A percentile compares a stretch with the other conserved stretches of the same genome.
These are phyloP conservation scores for Laguncularia racemosa DNA, from an alignment of 345 rosid genomes.

Conservation along the genomic window DNA sequence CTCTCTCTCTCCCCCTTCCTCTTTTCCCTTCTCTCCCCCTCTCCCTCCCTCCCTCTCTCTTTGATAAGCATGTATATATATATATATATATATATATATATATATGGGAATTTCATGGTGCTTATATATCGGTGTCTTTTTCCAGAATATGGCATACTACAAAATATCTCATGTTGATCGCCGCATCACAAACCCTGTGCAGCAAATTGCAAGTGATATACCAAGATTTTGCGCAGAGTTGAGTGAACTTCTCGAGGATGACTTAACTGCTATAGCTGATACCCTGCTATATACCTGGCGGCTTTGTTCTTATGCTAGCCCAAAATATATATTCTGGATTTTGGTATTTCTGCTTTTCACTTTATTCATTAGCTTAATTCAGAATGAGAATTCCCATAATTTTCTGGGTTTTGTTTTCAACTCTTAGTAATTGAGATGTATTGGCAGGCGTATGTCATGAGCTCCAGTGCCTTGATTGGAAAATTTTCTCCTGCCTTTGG, in stretches of 20 bases:
- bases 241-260: constrained; percentile 90
- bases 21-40: no score
- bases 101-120: background rate
- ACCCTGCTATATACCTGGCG: constrained; percentile 92
- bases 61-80: no score
- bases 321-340: constrained; percentile 91
- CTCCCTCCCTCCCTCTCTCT: no score
- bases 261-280: constrained; percentile 83
- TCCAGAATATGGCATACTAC: constrained; percentile 97
- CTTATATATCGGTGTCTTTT: constrained; percentile 12
- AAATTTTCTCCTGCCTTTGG: constrained; percentile 96
- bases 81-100: background rate
- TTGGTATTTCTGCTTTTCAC: constrained; percentile 44
- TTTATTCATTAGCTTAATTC: background rate
- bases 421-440: constrained; percentile 11
- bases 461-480: constrained; percentile 80
- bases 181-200: constrained; percentile 88
- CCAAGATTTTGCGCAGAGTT: constrained; percentile 95
- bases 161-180: constrained; percentile 96
- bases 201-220: constrained; percentile 91
- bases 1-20: no score
- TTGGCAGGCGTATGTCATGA: constrained; percentile 79
- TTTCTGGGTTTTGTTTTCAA: no score
- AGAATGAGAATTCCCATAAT: no score
- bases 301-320: constrained; percentile 93